Evolutionary conservation across 208 protist genomes (phyloP), one percentile per base, ranked within the genome.

Genomic region (Naegleria fowleri): DNA sequence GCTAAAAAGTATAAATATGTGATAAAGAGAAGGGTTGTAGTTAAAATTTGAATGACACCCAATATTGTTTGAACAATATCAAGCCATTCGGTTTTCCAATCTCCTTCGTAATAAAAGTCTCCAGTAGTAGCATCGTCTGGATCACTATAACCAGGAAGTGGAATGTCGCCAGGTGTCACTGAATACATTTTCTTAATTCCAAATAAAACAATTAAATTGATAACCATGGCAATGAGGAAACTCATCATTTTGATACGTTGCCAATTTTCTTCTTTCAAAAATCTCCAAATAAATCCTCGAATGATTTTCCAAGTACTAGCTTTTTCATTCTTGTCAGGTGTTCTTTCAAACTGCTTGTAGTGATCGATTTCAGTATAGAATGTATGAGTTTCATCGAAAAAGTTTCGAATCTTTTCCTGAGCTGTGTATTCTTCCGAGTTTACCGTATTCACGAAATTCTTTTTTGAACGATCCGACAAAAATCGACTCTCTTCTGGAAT

Each of bases 401-500:
- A 48, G 7, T 51, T n/a, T 33, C 22, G 36, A 48, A 51, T 29
- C 25, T 86, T 86, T 29, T n/a, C 25, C 48, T 86, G 83, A 51
- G 83, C n/a, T 51, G 36, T 33, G 33, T 51, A 11, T 2, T 33
- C 15, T 22, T 43, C 36, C 48, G n/a, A 51, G 16, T 86, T 79
- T 25, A 79, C 67, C 29, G 67, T 36, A 9, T 25, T 79, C 6
- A 79, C 25, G 25, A 79, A 79, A 79, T 36, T 36, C 16, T 36
- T 79, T 36, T n/a, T 19, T 6, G 83, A 40, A 51, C 22, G 5
- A 33, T 86, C 83, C 5, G 40, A 36, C 0, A 86, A 51, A n/a
- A 41, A 40, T 19, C 40, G 75, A 91, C 94, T 96, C 76, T 97
- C 93, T 33, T 93, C 90, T 33, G 96, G 95, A 83, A 97, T 97